Evolutionary conservation across 2,329 filamentous ascomycete species (phyloP).

Genomic region (Didymellaceae sp.): DNA sequence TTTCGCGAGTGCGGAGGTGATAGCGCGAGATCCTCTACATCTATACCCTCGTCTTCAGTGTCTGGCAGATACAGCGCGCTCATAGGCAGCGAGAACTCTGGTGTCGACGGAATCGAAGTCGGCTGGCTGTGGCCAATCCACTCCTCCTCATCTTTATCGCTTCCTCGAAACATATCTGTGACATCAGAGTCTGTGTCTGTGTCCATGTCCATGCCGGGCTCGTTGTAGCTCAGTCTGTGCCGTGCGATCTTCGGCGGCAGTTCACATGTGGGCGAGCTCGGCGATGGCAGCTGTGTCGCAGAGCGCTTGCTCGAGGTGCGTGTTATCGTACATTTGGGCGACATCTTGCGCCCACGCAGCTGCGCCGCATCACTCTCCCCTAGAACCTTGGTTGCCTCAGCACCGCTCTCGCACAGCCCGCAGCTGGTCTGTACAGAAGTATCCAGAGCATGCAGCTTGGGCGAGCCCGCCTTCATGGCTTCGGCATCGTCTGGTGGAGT

Average conservation of each 20-base stretch:
- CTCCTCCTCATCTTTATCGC: constrained; percentile 29
- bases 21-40: constrained; percentile 36
- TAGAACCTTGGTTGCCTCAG: constrained; percentile 16
- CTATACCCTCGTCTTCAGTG: constrained; percentile 37
- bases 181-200: constrained; percentile 32
- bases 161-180: constrained; percentile 23
- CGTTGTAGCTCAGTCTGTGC: constrained; percentile 30
- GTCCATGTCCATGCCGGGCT: constrained; percentile 25
- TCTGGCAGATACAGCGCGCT: constrained; percentile 30
- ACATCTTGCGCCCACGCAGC: constrained; percentile 37
- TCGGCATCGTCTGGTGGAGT: constrained; percentile 45
- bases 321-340: constrained; percentile 30
- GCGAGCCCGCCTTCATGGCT: constrained; percentile 41
- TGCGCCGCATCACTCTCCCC: constrained; percentile 27
- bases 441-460: constrained; percentile 47
- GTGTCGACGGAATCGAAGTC: constrained; percentile 31
- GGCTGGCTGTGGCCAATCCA: constrained; percentile 24
- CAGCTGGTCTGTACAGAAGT: constrained; percentile 43
- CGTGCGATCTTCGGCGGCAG: constrained; percentile 46
- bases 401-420: constrained; percentile 37
- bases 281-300: constrained; percentile 46
- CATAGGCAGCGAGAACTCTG: constrained; percentile 25
- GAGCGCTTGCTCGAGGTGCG: constrained; percentile 46
- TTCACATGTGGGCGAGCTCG: constrained; percentile 42
- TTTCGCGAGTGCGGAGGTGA: constrained; percentile 32